Evolutionary conservation across 257 asterid genomes (phyloP), one percentile per base, ranked within the genome.

Genomic region (Primulina huaijiensis): DNA sequence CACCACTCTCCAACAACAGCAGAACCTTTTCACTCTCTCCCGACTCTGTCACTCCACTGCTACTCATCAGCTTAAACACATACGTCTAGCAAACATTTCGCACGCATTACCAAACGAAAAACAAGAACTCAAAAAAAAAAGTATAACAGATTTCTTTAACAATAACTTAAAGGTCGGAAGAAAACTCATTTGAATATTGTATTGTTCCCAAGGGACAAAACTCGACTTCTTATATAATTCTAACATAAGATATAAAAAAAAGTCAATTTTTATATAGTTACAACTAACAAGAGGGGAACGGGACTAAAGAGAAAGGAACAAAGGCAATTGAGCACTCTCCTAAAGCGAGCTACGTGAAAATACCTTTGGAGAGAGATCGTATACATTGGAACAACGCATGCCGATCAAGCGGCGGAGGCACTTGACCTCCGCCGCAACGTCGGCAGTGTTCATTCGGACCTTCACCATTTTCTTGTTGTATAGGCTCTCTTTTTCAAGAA

Each of bases 401-500:
- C 99, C 99, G 60, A 93, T 93, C 61, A 93, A 79, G 64, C 86
- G 92, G 72, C 97, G 95, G 77, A 93, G 85, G 71, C 97, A 93
- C 84, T 90, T 93, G 43, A 93, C 97, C 88, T 93, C 97, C 66
- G 97, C 99, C 79, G 97, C 97, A 84, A 93, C 99, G 73, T 93
- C 99, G 56, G 99, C 99, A 29, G 97, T 90, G 83, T 93, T 93
- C 97, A 93, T 93, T 71, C 99, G 94, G 40, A 90, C 95, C 89
- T 93, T 93, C 90, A 93, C 99, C 99, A 93, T 93, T 40, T 79
- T 40, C 68, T 31, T 60, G 60, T 43, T 50, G 69, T 65, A 27
- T 43, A 55, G 31, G 17, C 38, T 53, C 53, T 40, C 53, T 20
- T 60, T 58, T 46, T 16, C 60, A 6, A 21, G 5, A 38, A 64